These are phyloP conservation scores for Geotrichum bryndzae DNA, from an alignment of 1,139 yeast genomes.

Conservation along the genomic window DNA sequence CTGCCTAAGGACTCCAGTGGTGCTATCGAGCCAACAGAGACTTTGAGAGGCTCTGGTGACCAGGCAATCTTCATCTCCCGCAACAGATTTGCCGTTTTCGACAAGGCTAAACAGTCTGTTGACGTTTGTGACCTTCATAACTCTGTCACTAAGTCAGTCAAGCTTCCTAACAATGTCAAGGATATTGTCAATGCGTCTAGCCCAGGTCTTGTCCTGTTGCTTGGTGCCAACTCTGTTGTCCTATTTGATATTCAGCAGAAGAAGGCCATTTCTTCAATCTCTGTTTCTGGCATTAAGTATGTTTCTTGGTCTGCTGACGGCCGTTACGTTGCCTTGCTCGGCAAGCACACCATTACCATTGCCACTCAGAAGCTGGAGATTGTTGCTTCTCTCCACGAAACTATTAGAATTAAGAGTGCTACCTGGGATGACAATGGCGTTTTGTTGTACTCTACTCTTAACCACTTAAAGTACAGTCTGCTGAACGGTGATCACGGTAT, in stretches of 20 bases:
- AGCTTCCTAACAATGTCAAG: constrained; percentile 62
- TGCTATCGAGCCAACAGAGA: constrained; percentile 80
- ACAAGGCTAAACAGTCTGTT: constrained; percentile 56
- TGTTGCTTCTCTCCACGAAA: constrained; percentile 86
- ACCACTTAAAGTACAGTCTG: constrained; percentile 89
- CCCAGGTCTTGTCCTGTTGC: constrained; percentile 77
- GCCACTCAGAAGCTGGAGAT: constrained; percentile 74
- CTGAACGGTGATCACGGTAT: constrained; percentile 94
- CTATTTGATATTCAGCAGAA: constrained; percentile 92
- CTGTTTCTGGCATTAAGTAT: constrained; percentile 70
- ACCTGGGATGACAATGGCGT: constrained; percentile 97
- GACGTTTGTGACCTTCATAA: constrained; percentile 82
- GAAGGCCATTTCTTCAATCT: constrained; percentile 63
- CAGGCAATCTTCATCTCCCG: constrained; percentile 89
- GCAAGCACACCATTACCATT: constrained; percentile 89
- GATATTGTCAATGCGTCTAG: constrained; percentile 70
- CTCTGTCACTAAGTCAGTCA: constrained; percentile 72
- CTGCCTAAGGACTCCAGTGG: constrained; percentile 88
- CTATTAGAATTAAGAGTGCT: constrained; percentile 93
- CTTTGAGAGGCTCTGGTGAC: constrained; percentile 74
- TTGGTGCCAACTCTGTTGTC: constrained; percentile 66
- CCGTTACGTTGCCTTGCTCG: constrained; percentile 76
- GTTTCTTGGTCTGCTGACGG: constrained; percentile 88
- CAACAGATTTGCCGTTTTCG: constrained; percentile 83
- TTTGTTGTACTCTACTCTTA: constrained; percentile 84